Base-by-base conservation (phyloP, 108 stramenopile species). In the Nitzschia inconspicua region DNA sequence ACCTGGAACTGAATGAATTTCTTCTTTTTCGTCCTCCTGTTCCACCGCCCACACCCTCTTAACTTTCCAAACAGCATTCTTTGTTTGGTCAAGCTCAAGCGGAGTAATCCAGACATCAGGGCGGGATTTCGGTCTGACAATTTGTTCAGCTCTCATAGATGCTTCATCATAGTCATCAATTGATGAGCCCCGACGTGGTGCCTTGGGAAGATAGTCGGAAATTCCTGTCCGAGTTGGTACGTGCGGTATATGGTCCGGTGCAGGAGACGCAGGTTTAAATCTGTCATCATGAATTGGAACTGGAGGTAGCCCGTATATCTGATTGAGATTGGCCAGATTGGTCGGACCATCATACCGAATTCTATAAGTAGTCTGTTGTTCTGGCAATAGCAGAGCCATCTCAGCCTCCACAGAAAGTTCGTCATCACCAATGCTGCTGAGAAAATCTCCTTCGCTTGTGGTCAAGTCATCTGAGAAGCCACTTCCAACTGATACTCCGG, bases 341-440 rank as follows among this genome's bases (percentile, higher is more conserved):
- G 62, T 63, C 1, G 62, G 62, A 0, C 62, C 62, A 42, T 63
- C 62, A 27, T 63, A 63, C 4, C 62, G 48, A 52, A 63, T 63
- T 26, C 62, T 36, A 29, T 63, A 63, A 26, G 39, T 51, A 2
- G 62, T 63, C 22, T 40, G 19, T 9, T 30, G 48, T 16, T 18
- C 44, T 2, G 62, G 62, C 7, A 6, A n/a, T 3, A 46, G 27
- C 13, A 47, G 52, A 6, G 22, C 9, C 0, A 40, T 37, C 18
- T 63, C 62, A n/a, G n/a, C n/a, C 2, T 40, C 50, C 4, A 11
- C 27, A n/a, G 40, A 42, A 28, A 51, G 24, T 13, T 58, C 57
- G 2, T 58, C 57, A 27, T 58, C 57, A 6, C 43, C 57, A 26
- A 58, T 41, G 22, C 30, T 43, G 25, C 57, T 43, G 28, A 44